Percentiles rank a stretch among this genome's conserved stretches.
Conservation (phyloP, 2,329 filamentous ascomycete species). For the Allantophomopsis cytisporea region DNA sequence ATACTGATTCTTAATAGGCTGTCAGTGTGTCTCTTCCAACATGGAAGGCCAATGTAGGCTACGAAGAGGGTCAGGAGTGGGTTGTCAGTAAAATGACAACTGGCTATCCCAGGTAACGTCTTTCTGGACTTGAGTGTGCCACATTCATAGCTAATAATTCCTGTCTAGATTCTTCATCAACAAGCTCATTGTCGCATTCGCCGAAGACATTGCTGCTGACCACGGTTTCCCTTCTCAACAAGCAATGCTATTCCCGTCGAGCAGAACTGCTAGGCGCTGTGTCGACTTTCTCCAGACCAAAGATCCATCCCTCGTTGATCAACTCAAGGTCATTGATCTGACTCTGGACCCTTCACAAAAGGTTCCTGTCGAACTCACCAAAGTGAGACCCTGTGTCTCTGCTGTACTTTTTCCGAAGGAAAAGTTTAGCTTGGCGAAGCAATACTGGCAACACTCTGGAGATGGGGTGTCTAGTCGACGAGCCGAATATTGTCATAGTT, state of each 20-base stretch:
- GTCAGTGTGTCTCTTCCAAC: conserved; percentile 93
- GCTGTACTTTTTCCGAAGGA: conserved; percentile 59
- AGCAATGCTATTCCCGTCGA: conserved; percentile 75
- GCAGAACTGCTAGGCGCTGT: conserved; percentile 57
- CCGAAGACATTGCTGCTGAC: conserved; percentile 48
- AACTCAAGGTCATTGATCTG: conserved; percentile 46
- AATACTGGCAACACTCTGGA: conserved; percentile 95
- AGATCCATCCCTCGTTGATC: conserved; percentile 32
- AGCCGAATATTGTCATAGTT: conserved; percentile 74
- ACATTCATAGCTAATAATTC: conserved; percentile 7
- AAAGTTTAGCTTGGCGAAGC: conserved; percentile 63
- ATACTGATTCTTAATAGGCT: conserved; percentile 39
- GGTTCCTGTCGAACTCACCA: conserved; percentile 33
- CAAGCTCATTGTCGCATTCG: conserved; percentile 64
- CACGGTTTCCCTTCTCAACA: conserved; percentile 48
- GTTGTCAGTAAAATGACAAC: conserved; percentile 76
- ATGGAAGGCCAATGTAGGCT: conserved; percentile 82
- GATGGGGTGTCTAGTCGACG: conserved; percentile 85
- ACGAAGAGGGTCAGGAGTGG: conserved; percentile 85
- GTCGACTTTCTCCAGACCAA: conserved; percentile 55
- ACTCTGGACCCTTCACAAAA: conserved; percentile 43
- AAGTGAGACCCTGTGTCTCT: conserved; percentile 46
- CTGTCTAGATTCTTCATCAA: conserved; percentile 75
- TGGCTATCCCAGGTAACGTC: conserved; percentile 67
- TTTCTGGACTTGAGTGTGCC: not conserved